Evolutionary conservation across 164 flowering plant genomes (phyloP).

Genomic region (Magnolia sinica): DNA sequence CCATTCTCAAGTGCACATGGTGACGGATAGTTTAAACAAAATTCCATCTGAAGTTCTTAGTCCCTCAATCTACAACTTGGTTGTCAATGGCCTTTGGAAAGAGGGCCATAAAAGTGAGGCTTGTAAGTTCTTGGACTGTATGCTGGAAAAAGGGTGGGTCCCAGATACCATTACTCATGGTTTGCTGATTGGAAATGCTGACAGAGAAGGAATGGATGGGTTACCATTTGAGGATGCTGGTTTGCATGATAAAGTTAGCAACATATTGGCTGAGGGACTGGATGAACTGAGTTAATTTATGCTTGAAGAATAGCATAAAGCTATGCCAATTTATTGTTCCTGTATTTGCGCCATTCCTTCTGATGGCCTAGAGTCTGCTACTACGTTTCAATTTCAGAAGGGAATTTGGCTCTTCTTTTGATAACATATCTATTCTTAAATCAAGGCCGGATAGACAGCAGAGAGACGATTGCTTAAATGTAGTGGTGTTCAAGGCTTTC

Average conservation of each 20-base stretch:
- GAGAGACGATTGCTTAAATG: not conserved
- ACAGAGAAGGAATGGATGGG: constrained; percentile 12
- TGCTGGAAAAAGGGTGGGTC: constrained; percentile 77
- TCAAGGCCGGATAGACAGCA: not conserved
- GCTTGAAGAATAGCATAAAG: not conserved
- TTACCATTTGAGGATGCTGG: constrained; percentile 10
- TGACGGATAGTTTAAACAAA: constrained; percentile 30
- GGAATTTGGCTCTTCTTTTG: not conserved
- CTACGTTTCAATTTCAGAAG: not conserved
- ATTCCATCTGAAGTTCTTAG: constrained; percentile 32
- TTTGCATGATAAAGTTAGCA: constrained; percentile 42
- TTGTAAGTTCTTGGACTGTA: constrained; percentile 43
- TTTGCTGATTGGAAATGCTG: constrained; percentile 42
- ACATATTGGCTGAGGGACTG: constrained; percentile 57
- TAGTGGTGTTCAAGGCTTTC: not conserved
- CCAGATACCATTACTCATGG: constrained; percentile 63
- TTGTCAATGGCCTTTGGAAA: constrained; percentile 56
- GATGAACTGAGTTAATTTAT: constrained; percentile 14
- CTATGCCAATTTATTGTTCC: not conserved
- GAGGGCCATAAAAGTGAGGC: constrained; percentile 54
- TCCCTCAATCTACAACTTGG: constrained; percentile 34
- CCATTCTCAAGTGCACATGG: constrained; percentile 38
- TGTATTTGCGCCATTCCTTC: not conserved
- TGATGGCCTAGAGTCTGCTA: not conserved
- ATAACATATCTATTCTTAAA: not conserved